Percentiles rank a stretch among this genome's conserved stretches.
Conservation (phyloP, 495 filamentous ascomycete genomes). For the Aspergillus sclerotioniger region DNA sequence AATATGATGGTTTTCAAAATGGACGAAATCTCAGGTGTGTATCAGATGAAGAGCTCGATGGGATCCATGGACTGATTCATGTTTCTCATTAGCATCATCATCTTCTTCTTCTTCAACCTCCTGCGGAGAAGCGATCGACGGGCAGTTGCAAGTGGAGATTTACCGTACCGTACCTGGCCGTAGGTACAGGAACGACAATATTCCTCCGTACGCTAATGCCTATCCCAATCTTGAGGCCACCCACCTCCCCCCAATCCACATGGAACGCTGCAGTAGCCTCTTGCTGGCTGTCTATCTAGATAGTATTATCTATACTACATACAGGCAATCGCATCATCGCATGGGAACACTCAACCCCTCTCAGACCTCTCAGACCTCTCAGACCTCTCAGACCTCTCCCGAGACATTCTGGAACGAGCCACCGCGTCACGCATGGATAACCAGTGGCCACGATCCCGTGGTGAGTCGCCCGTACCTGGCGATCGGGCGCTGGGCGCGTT, state of each 20-base stretch:
- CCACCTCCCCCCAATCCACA: not conserved
- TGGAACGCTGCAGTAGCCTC: not conserved
- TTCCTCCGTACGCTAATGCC: not conserved
- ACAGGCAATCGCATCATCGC: too few relatives aligned
- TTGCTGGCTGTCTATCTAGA: not conserved
- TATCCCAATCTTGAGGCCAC: not conserved
- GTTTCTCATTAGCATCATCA: not conserved
- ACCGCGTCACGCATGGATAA: not conserved
- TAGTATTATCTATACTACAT: too few relatives aligned
- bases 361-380: too few relatives aligned
- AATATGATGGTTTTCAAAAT: not conserved
- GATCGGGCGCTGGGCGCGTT: constrained; percentile 1
- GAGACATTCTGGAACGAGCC: not conserved
- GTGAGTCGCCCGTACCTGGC: constrained; percentile 6
- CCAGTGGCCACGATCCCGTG: not conserved
- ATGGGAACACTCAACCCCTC: too few relatives aligned
- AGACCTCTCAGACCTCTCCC: too few relatives aligned
- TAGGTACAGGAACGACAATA: not conserved
- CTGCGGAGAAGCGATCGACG: constrained; percentile 19
- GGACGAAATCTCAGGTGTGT: not conserved
- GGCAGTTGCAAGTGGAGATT: constrained; percentile 17
- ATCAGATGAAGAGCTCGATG: not conserved
- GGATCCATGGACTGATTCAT: not conserved
- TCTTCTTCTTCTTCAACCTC: too few relatives aligned
- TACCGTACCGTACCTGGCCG: constrained; percentile 12